Evolutionary conservation across 2,329 filamentous ascomycete genomes (phyloP).

Genomic region (Scedosporium boydii): DNA sequence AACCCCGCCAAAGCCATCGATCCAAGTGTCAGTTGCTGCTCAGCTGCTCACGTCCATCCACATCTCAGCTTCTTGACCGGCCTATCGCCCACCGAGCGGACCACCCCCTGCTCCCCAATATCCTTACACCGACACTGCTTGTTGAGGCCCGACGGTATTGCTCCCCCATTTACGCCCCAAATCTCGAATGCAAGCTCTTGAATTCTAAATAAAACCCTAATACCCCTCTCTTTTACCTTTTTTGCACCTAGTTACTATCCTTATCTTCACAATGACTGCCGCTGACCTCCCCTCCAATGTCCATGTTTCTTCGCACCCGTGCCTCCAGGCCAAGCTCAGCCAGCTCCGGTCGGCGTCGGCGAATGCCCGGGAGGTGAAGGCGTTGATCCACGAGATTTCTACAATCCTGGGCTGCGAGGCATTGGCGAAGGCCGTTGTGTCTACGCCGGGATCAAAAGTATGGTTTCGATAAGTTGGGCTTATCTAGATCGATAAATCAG

Average conservation of each 20-base stretch:
- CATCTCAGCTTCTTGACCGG: not conserved
- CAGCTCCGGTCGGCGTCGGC: slow-evolving; percentile 70
- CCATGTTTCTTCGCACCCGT: slow-evolving; percentile 79
- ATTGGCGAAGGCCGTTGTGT: slow-evolving; percentile 52
- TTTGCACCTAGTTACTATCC: not conserved
- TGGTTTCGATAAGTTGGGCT: not conserved
- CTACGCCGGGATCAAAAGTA: slow-evolving; percentile 55
- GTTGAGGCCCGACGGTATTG: not conserved
- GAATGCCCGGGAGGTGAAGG: slow-evolving; percentile 65
- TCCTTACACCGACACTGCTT: not conserved
- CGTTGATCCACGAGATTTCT: slow-evolving; percentile 76
- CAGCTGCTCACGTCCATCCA: not conserved
- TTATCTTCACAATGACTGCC: not conserved
- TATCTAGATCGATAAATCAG: not conserved
- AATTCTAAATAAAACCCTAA: not conserved
- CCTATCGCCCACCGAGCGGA: no score
- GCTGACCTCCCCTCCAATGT: slow-evolving; percentile 45
- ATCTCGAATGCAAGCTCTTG: not conserved
- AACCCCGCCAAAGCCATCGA: not conserved
- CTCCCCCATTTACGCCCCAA: not conserved
- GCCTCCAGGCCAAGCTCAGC: slow-evolving; percentile 78
- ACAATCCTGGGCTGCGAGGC: slow-evolving; percentile 78
- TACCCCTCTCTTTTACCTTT: not conserved
- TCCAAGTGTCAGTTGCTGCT: no score
- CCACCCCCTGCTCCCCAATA: not conserved